These are phyloP conservation scores for Acidomyces sp. DNA, from an alignment of 495 filamentous ascomycete genomes.

Conservation along the genomic window DNA sequence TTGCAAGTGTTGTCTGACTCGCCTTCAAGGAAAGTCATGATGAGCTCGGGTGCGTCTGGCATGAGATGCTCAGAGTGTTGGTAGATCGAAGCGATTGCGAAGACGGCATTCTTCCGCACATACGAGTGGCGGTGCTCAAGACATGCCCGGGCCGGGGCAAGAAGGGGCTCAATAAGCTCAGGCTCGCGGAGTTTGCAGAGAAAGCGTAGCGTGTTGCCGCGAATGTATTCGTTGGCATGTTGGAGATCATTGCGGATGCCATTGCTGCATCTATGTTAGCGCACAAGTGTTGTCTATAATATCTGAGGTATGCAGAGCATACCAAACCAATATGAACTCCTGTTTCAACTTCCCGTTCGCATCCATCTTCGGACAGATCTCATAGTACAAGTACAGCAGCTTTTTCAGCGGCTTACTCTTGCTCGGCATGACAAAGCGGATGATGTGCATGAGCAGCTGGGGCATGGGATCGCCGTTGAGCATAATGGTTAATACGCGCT, in stretches of 20 bases:
- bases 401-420: slow-evolving; percentile 97
- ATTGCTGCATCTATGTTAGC: slow-evolving; percentile 46
- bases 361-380: slow-evolving; percentile 95
- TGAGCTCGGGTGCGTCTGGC: slow-evolving; percentile 87
- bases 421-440: slow-evolving; percentile 97
- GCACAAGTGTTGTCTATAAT: neutral
- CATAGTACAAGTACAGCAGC: slow-evolving; percentile 96
- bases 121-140: slow-evolving; percentile 94
- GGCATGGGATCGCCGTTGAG: slow-evolving; percentile 96
- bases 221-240: slow-evolving; percentile 95
- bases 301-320: slow-evolving; percentile 34
- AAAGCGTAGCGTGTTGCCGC: slow-evolving; percentile 92
- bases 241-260: slow-evolving; percentile 95
- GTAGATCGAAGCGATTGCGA: slow-evolving; percentile 85
- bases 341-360: slow-evolving; percentile 87
- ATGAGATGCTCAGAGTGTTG: slow-evolving; percentile 84
- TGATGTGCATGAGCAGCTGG: slow-evolving; percentile 96
- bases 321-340: slow-evolving; percentile 99
- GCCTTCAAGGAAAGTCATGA: slow-evolving; percentile 75
- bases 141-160: slow-evolving; percentile 81
- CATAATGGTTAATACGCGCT: slow-evolving; percentile 91
- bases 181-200: slow-evolving; percentile 90
- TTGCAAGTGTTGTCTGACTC: slow-evolving; percentile 96
- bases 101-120: slow-evolving; percentile 94
- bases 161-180: slow-evolving; percentile 89